Conservation (phyloP, 306 rosid genomes). For the Astragalus membranaceus region DNA sequence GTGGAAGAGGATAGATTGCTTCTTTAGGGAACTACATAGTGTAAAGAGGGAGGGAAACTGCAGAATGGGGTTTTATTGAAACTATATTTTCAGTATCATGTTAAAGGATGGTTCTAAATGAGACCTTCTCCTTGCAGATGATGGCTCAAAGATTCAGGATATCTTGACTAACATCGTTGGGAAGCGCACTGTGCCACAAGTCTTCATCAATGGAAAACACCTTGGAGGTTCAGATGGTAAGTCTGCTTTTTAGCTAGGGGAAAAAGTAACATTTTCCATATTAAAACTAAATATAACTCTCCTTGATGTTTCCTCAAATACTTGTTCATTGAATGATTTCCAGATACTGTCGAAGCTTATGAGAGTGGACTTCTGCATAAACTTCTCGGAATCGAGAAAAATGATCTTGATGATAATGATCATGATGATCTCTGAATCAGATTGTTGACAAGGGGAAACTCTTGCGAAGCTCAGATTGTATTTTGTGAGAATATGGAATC, state of each 20-base stretch:
- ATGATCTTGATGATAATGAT: constrained; percentile 39
- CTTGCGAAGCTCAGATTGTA: not conserved
- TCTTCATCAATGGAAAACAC: constrained; percentile 73
- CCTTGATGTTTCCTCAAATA: not conserved
- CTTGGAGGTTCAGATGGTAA: constrained; percentile 95
- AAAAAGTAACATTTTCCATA: not conserved
- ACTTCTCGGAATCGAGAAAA: constrained; percentile 54
- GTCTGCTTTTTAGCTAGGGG: not conserved
- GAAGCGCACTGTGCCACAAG: constrained; percentile 93
- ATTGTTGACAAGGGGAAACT: constrained; percentile 6
- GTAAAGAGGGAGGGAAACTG: not conserved
- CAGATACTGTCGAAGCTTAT: constrained; percentile 74
- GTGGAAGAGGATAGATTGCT: not conserved
- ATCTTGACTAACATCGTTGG: constrained; percentile 54
- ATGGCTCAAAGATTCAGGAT: constrained; percentile 68
- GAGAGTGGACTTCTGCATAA: constrained; percentile 64
- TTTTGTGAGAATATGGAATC: constrained; percentile 1
- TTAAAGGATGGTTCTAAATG: constrained; percentile 8
- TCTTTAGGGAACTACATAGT: not conserved
- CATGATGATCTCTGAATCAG: constrained; percentile 50
- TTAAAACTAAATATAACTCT: not conserved
- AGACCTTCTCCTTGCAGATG: constrained; percentile 46
- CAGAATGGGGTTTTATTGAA: constrained; percentile 1
- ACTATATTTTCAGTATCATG: constrained; percentile 1
- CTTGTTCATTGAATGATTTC: constrained; percentile 15